Percentiles rank a stretch among this genome's conserved stretches.
phyloP scores from a whole-genome alignment of 176 grass and related monocot genomes.

The Zoysia japonica region DNA sequence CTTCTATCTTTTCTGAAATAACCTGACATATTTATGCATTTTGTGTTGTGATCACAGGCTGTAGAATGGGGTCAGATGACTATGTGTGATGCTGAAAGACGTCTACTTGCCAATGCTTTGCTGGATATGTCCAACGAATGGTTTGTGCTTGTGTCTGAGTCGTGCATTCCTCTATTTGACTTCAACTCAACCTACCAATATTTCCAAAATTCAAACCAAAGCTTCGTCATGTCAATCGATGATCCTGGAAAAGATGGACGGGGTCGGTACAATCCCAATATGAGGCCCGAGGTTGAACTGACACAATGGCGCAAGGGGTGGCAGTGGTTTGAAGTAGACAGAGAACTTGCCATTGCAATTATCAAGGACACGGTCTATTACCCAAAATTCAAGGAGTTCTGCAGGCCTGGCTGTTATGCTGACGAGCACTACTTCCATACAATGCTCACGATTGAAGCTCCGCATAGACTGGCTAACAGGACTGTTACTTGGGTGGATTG shows the following conservation, averaged over 20 bases:
- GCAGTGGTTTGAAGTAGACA: constrained; percentile 87
- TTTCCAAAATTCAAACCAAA: constrained; percentile 63
- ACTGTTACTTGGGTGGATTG: constrained; percentile 91
- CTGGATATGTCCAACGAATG: constrained; percentile 86
- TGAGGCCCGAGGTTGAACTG: constrained; percentile 84
- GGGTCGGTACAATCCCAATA: constrained; percentile 75
- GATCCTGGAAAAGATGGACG: constrained; percentile 85
- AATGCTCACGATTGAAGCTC: constrained; percentile 79
- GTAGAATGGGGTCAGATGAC: constrained; percentile 90
- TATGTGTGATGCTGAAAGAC: constrained; percentile 97
- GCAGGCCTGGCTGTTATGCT: constrained; percentile 77
- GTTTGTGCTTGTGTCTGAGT: constrained; percentile 90
- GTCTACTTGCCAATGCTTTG: constrained; percentile 79
- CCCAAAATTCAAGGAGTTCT: constrained; percentile 86
- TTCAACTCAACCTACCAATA: constrained; percentile 90
- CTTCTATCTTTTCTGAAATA: constrained; percentile 11
- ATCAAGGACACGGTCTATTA: constrained; percentile 75
- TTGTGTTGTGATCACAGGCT: constrained; percentile 56
- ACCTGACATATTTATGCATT: constrained; percentile 29
- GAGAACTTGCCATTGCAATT: constrained; percentile 58
- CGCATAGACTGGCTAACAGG: constrained; percentile 74
- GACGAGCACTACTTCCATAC: constrained; percentile 98
- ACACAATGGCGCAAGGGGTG: constrained; percentile 92
- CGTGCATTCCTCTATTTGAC: constrained; percentile 76
- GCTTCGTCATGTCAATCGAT: constrained; percentile 65